Evolutionary conservation across 2,329 filamentous ascomycete genomes (phyloP), one percentile per base, ranked within the genome.

Genomic region (Colletotrichum destructivum): DNA sequence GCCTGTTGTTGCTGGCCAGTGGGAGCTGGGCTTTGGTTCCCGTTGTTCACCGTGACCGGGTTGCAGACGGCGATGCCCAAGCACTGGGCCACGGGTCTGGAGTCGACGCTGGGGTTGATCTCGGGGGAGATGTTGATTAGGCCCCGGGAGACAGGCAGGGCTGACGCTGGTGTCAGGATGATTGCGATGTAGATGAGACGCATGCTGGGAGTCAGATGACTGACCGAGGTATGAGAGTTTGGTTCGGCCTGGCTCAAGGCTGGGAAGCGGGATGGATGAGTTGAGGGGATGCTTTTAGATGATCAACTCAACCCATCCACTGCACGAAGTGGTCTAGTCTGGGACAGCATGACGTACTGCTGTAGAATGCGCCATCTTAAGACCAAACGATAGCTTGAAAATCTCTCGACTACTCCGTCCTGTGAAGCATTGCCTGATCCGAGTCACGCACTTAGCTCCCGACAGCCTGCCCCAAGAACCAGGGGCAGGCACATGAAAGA

Each of bases 31-130:
- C 23, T 23, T 6, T n/a, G 16, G 23, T 4, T 35, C 16, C 35
- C 12, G 26, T 40, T 18, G 6, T 46, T 23, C 26, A 67, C 44
- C 15, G 35, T 52, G 18, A 54, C 49, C 12, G 56, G 35, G 35
- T 67, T 47, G 55, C 56, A 44, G 35, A 46, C 46, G n/a, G 47
- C 46, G 13, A 54, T 40, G 16, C 62, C 23, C 21, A 70, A 11
- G n/a, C 62, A 60, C 3, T 21, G 11, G 4, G 46, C 51, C 54
- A 51, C 1, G 1, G 46, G 35, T 15, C 52, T 26, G 7, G 26
- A 6, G 31, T 55, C 8, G 62, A 70, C 8, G 6, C 35, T 21
- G 47, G 67, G 47, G 2, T 16, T 52, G 46, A 67, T 11, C 9
- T 31, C 15, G 2, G 56, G 64, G 3, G 47, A 55, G 7, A 61